Percentiles rank a stretch among this genome's conserved stretches.
Evolutionary conservation across 163 green algal genomes (phyloP).

Genomic region (Chloroidium sp.): DNA sequence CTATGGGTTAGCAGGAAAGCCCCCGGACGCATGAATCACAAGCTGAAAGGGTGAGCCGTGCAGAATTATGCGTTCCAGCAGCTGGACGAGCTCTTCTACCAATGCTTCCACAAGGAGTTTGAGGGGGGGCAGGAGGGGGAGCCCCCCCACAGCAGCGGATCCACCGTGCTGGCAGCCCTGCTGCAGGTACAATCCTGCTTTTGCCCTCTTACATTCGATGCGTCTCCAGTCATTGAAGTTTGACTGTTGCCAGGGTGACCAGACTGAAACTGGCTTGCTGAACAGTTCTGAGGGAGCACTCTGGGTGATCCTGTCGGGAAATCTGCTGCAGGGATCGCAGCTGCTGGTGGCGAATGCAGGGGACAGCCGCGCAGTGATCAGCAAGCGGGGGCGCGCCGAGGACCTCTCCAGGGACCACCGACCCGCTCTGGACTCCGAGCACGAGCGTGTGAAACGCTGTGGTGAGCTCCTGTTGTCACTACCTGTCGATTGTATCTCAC

Average conservation of each 20-base stretch:
- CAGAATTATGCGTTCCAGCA: conserved; percentile 13
- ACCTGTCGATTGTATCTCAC: neutral
- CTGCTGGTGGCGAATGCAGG: conserved; percentile 61
- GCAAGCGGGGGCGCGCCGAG: conserved; percentile 35
- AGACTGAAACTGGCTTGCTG: no score
- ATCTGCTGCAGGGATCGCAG: conserved; percentile 16
- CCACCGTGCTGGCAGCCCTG: conserved; percentile 9
- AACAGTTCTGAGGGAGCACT: no score
- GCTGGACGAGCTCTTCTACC: conserved; percentile 4
- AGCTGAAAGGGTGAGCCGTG: neutral
- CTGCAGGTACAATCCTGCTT: no score
- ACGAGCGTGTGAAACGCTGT: conserved; percentile 38
- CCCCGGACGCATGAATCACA: no score
- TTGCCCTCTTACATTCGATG: no score
- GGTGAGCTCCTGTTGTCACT: neutral
- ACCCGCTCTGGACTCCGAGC: conserved; percentile 34
- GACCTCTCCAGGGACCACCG: conserved; percentile 65
- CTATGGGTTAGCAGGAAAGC: neutral
- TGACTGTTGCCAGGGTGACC: no score
- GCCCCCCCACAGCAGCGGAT: neutral
- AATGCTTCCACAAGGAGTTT: neutral
- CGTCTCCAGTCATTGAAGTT: no score
- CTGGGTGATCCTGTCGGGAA: neutral
- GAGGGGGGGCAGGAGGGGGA: neutral
- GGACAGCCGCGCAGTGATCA: conserved; percentile 75